Evolutionary conservation across 2,329 filamentous ascomycete genomes (phyloP).

Genomic region (Incumbomyces delicatus): DNA sequence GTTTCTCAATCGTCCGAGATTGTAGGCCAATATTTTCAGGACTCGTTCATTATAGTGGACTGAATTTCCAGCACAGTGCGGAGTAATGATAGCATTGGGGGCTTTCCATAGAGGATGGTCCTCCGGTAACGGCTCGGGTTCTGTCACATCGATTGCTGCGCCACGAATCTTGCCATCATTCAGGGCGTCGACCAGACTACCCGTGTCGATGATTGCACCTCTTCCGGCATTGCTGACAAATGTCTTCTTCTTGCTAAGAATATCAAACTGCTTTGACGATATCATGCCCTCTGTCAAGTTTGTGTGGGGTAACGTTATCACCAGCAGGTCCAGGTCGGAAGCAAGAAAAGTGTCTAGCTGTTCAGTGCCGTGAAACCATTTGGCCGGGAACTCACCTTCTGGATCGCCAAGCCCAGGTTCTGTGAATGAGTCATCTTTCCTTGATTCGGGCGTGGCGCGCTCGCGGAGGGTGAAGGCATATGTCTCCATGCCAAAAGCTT

Average conservation of each 20-base stretch:
- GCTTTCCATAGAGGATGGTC: slow-evolving; percentile 44
- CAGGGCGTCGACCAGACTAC: slow-evolving; percentile 13
- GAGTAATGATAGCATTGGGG: slow-evolving; percentile 13
- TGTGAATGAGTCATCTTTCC: too few relatives aligned
- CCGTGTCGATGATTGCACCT: slow-evolving; percentile 13
- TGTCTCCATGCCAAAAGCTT: too few relatives aligned
- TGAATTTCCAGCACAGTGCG: slow-evolving; percentile 17
- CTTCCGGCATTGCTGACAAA: slow-evolving; percentile 17
- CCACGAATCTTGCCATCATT: slow-evolving; percentile 49
- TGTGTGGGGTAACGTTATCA: slow-evolving; percentile 45
- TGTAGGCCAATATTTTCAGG: too few relatives aligned
- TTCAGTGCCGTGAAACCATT: slow-evolving; percentile 43
- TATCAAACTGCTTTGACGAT: slow-evolving; percentile 35
- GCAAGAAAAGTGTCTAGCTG: slow-evolving; percentile 43
- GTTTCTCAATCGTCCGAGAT: too few relatives aligned
- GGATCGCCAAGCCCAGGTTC: too few relatives aligned
- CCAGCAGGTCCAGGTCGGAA: slow-evolving; percentile 44
- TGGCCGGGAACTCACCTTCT: slow-evolving; percentile 30
- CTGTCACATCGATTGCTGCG: slow-evolving; percentile 61
- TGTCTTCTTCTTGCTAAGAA: slow-evolving; percentile 30
- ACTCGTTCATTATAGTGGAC: too few relatives aligned
- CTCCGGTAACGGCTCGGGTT: slow-evolving; percentile 54
- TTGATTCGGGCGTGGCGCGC: too few relatives aligned
- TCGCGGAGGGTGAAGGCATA: too few relatives aligned
- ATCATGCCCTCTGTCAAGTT: slow-evolving; percentile 36